These are phyloP conservation scores for Penicillium fimorum DNA, from an alignment of 495 filamentous ascomycete species.

Conservation along the genomic window DNA sequence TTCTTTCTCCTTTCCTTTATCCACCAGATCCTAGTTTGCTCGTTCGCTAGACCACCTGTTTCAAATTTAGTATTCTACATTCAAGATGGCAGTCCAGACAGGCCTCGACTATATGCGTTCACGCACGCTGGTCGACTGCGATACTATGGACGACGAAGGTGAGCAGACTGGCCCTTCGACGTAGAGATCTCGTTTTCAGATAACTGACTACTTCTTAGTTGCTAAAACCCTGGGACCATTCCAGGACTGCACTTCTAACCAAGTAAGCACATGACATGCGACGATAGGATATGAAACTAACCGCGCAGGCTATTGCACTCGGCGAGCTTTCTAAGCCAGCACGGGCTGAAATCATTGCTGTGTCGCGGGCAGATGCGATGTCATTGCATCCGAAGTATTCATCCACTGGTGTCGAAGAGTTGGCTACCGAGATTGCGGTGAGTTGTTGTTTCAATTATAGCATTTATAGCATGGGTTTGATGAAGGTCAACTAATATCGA, in stretches of 20 bases:
- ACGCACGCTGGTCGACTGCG: slow-evolving; percentile 56
- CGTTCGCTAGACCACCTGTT: not conserved
- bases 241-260: slow-evolving; percentile 66
- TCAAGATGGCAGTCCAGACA: slow-evolving; percentile 22
- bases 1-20: not conserved
- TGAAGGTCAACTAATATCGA: not conserved
- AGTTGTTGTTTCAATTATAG: not conserved
- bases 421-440: slow-evolving; percentile 58
- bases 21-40: not conserved
- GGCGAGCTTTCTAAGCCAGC: slow-evolving; percentile 55
- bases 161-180: not conserved
- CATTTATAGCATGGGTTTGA: not conserved
- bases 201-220: slow-evolving; percentile 34
- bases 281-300: not conserved
- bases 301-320: slow-evolving; percentile 53
- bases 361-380: slow-evolving; percentile 44
- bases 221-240: slow-evolving; percentile 58
- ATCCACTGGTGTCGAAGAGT: slow-evolving; percentile 42
- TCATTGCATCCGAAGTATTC: slow-evolving; percentile 33
- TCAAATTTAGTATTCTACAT: not conserved
- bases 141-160: slow-evolving; percentile 60
- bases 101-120: slow-evolving; percentile 45
- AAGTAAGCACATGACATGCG: slow-evolving; percentile 35
- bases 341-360: slow-evolving; percentile 42
- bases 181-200: not conserved